These are phyloP conservation scores for Mrakia gelida DNA, from an alignment of 768 basidiomycete genomes.

Conservation along the genomic window DNA sequence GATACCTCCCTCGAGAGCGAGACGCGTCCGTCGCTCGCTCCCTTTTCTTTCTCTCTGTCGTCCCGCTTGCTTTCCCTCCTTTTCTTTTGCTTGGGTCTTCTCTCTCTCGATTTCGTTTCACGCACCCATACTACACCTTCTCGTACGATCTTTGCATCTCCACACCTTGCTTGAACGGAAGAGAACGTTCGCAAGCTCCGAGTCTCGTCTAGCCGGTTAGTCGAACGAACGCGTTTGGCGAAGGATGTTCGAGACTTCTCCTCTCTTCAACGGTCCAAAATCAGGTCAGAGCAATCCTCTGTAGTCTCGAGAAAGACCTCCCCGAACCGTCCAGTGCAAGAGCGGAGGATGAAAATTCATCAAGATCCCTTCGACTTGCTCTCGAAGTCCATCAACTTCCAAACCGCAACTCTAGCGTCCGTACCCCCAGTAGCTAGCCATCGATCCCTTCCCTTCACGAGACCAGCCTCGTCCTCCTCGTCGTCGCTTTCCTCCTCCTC, in stretches of 20 bases:
- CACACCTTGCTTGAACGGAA: background rate
- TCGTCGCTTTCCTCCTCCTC: conserved; percentile 50
- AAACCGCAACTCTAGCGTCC: conserved; percentile 67
- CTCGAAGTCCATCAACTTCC: conserved; percentile 52
- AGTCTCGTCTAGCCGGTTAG: too few relatives aligned
- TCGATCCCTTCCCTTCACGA: conserved; percentile 51
- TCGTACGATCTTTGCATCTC: background rate
- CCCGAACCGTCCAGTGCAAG: too few relatives aligned
- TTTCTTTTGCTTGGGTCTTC: background rate
- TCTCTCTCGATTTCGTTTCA: background rate
- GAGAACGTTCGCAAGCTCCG: too few relatives aligned
- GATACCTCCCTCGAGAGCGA: too few relatives aligned
- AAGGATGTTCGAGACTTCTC: too few relatives aligned
- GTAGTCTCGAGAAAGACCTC: too few relatives aligned
- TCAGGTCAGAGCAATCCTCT: too few relatives aligned
- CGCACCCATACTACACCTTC: background rate
- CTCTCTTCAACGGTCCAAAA: too few relatives aligned
- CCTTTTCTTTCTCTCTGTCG: background rate
- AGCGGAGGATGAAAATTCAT: background rate
- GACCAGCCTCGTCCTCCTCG: conserved; percentile 52
- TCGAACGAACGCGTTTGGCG: too few relatives aligned
- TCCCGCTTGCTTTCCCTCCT: background rate
- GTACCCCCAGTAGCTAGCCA: conserved; percentile 67
- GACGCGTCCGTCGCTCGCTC: conserved; percentile 1
- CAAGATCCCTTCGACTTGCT: conserved; percentile 2